Base-by-base conservation (phyloP, 2,329 filamentous ascomycete species). In the Apiospora saccharicola region DNA sequence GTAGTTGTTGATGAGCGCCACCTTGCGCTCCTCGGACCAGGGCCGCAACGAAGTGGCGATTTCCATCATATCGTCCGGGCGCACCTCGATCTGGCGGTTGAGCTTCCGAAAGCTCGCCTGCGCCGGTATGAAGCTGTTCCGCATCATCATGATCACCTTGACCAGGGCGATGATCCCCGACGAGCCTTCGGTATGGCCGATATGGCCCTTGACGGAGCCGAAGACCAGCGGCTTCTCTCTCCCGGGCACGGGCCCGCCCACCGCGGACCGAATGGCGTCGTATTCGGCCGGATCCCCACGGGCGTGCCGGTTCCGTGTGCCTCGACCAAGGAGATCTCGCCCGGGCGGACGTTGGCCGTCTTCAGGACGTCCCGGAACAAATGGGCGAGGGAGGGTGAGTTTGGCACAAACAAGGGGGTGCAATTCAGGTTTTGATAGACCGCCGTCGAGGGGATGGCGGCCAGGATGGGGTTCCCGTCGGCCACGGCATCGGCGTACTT, bases 401-500 rank as follows among this genome's bases (percentile, higher is more conserved):
- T n/a, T n/a, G n/a, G n/a, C n/a, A n/a, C n/a, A n/a, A n/a, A n/a
- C n/a, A n/a, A n/a, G n/a, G n/a, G n/a, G n/a, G n/a, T n/a, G n/a
- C n/a, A n/a, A n/a, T n/a, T n/a, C n/a, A n/a, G n/a, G n/a, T 0
- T 75, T 75, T 3, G 75, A 78, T 10, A 79, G 77, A 4, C 78
- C 75, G 7, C 80, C 80, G 7, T 75, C 78, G 14, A 82, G 2
- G 71, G 67, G 46, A 88, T 84, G 0, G 86, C 81, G 10, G 81
- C 87, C 0, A 85, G 72, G 43, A 90, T 84, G 3, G 80, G 79
- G 74, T 90, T 86, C 1, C 86, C 85, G 68, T 90, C 88, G 1
- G 82, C 82, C 24, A 85, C 71, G 4, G 89, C 89, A 75, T 86
- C 83, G 19, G 84, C 81, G 0, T 89, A 77, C 10, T 82, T 78